Base-by-base conservation (phyloP, 768 basidiomycete species). In the Collybia sordida region DNA sequence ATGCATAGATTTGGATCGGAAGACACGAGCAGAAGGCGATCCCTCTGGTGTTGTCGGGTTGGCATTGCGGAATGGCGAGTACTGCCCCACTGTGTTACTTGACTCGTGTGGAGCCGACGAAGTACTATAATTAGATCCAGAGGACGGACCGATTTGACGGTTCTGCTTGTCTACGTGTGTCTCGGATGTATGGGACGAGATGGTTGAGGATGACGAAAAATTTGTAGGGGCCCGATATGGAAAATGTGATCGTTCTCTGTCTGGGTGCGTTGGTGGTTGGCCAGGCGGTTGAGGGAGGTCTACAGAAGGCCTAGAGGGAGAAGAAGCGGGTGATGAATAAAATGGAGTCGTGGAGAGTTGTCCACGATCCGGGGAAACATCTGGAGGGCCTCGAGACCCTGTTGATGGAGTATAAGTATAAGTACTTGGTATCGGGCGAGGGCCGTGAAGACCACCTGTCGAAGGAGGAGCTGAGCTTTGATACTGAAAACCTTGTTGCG, bases 1-100 rank as follows among this genome's bases (percentile, higher is more conserved):
- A 59, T 82, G 77, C 64, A 85, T 57, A 0, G 82, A 83, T 56
- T 75, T 82, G 31, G 80, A 81, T 9, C 85, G 73, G 42, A 72
- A 71, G 6, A 80, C 68, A 11, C 79, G 73, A 1, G 61, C 47
- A 2, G 64, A 65, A n/a, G 70, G 68, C 2, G 68, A 66, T 21
- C 54, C 50, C 39, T 57, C 59, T 12, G 53, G 41, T 3, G 54
- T 52, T 3, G 25, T 42, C 22, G 52, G 37, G 55, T 50, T n/a
- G 57, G 40, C 25, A 56, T 45, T 44, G 56, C 44, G 11, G 35
- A 48, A 52, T 37, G 56, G 45, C 21, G 41, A 58, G 43, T 50
- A 48, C 38, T 45, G 43, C 11, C 14, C 9, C 14, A 11, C 22
- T 36, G 55, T 21, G 53, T 52, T 49, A 49, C 47, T 51, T 18